Conservation (phyloP, 352 stramenopile species). For the Phytophthora megakarya region DNA sequence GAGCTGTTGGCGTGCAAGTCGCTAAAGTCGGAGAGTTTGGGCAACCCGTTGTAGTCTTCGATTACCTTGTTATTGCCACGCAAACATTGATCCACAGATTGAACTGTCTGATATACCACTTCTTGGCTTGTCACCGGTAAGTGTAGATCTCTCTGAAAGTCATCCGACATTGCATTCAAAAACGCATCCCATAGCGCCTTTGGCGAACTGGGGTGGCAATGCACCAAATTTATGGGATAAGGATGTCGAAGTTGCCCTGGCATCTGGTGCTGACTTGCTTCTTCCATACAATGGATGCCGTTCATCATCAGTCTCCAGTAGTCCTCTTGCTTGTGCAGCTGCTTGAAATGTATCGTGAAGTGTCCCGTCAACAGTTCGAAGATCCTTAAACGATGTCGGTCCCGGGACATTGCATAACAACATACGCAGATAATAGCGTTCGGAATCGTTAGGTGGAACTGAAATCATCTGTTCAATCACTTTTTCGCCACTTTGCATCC, state of each 20-base stretch:
- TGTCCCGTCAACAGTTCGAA: too few species aligned
- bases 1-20: too few species aligned
- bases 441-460: not conserved
- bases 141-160: not conserved
- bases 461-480: not conserved
- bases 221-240: not conserved
- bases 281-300: not conserved
- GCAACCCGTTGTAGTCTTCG: too few species aligned
- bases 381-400: not conserved
- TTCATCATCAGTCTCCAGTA: not conserved
- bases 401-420: not conserved
- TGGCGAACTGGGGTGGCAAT: not conserved
- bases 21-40: too few species aligned
- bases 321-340: too few species aligned
- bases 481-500: not conserved
- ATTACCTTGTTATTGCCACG: not conserved
- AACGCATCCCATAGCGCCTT: not conserved
- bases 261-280: not conserved
- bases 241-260: not conserved
- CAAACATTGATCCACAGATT: too few species aligned
- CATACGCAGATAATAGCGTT: not conserved
- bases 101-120: not conserved
- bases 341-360: too few species aligned
- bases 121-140: not conserved
- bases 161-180: not conserved